Evolutionary conservation across 805 yeast genomes (phyloP).

Genomic region (Starmera caribaea): DNA sequence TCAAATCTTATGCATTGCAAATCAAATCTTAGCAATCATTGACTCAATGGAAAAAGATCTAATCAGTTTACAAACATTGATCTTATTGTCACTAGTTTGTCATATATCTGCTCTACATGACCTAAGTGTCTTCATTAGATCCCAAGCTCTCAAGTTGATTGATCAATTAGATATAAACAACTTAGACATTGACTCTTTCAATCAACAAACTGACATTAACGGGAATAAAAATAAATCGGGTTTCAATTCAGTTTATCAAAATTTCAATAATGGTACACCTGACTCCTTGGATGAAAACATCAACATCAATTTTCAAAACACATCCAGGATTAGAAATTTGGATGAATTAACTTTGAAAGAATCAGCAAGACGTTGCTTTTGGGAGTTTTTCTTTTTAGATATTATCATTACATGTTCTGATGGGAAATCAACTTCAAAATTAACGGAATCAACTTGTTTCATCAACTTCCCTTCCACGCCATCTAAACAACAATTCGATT

Average conservation of each 20-base stretch:
- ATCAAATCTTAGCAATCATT: slow-evolving; percentile 21
- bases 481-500: slow-evolving; percentile 30
- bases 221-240: slow-evolving; percentile 6
- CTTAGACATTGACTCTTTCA: slow-evolving; percentile 24
- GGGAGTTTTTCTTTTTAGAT: slow-evolving; percentile 45
- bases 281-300: slow-evolving; percentile 8
- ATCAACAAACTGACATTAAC: slow-evolving; percentile 14
- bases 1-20: slow-evolving; percentile 27
- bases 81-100: slow-evolving; percentile 32
- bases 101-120: slow-evolving; percentile 46
- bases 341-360: slow-evolving; percentile 12
- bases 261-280: background rate
- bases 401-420: slow-evolving; percentile 46
- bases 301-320: slow-evolving; percentile 16
- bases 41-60: slow-evolving; percentile 27
- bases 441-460: slow-evolving; percentile 27
- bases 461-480: slow-evolving; percentile 31
- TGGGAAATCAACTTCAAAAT: slow-evolving; percentile 31
- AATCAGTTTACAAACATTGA: slow-evolving; percentile 31
- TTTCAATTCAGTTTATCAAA: background rate
- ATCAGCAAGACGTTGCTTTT: slow-evolving; percentile 34
- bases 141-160: slow-evolving; percentile 29
- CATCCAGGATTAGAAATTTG: slow-evolving; percentile 12
- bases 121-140: slow-evolving; percentile 31
- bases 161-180: slow-evolving; percentile 27